phyloP scores from a whole-genome alignment of 139 green algal species.

The Edaphochlamys debaryana region DNA sequence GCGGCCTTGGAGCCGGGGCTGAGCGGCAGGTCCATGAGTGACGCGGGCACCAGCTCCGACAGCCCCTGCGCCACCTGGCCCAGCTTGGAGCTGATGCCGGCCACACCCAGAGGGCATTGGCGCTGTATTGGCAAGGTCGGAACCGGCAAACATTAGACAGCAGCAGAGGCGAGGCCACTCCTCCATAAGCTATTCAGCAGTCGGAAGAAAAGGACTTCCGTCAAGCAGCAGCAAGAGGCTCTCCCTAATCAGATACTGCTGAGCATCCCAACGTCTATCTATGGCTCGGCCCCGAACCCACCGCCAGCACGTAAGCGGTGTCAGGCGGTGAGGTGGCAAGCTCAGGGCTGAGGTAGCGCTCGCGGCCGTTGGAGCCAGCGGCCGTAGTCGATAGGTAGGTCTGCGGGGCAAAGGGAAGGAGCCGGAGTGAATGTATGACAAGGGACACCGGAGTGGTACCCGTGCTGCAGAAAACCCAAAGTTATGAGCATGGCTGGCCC shows the following conservation, averaged over 20 bases:
- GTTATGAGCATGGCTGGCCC: too few relatives aligned
- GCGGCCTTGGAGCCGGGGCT: too few relatives aligned
- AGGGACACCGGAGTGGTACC: neutral
- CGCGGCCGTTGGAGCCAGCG: too few relatives aligned
- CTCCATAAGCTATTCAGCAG: neutral
- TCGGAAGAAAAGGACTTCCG: too few relatives aligned
- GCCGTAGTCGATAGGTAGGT: too few relatives aligned
- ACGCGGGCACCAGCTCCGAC: too few relatives aligned
- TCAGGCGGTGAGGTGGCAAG: neutral
- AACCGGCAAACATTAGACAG: neutral
- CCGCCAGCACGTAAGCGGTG: neutral
- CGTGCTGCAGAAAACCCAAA: neutral
- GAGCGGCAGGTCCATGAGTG: too few relatives aligned
- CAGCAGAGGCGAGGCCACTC: neutral
- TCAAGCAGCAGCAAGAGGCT: too few relatives aligned
- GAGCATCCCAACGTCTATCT: too few relatives aligned
- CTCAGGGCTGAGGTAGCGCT: neutral
- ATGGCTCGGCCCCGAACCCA: neutral
- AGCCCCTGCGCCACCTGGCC: neutral
- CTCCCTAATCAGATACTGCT: too few relatives aligned
- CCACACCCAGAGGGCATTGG: neutral
- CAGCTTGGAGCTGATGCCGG: neutral
- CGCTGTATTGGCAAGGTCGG: neutral
- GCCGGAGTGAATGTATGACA: too few relatives aligned
- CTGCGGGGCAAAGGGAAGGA: too few relatives aligned